These are phyloP conservation scores for Cornus florida DNA, from an alignment of 148 eudicot genomes.

Conservation along the genomic window DNA sequence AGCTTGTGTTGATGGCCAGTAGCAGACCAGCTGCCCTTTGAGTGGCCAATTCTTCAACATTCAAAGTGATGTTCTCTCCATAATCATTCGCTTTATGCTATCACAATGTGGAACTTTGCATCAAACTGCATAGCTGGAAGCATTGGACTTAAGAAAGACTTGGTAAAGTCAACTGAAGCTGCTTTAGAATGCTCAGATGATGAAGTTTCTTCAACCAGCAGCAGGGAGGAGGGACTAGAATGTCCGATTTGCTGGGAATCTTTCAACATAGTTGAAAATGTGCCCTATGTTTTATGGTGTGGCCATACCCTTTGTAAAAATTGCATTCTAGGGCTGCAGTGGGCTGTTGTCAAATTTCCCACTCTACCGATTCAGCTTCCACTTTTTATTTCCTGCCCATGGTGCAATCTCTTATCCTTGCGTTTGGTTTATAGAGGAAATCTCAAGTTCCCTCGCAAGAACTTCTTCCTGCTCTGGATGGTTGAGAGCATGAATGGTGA, in stretches of 20 bases:
- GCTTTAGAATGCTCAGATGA: slow-evolving; percentile 37
- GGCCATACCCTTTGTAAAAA: slow-evolving; percentile 55
- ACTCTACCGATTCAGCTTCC: slow-evolving; percentile 46
- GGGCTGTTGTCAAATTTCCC: slow-evolving; percentile 48
- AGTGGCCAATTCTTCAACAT: not conserved
- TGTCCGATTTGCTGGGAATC: slow-evolving; percentile 65
- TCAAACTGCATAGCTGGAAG: slow-evolving; percentile 40
- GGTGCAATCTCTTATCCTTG: slow-evolving; percentile 50
- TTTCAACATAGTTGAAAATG: slow-evolving; percentile 53
- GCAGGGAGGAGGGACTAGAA: slow-evolving; percentile 49
- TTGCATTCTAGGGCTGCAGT: slow-evolving; percentile 44
- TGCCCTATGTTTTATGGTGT: slow-evolving; percentile 58
- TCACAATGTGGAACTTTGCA: slow-evolving; percentile 45
- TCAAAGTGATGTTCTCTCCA: slow-evolving; percentile 3
- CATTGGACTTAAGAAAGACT: slow-evolving; percentile 22
- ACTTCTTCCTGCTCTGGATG: slow-evolving; percentile 60
- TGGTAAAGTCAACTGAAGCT: slow-evolving; percentile 21
- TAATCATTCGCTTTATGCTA: not conserved
- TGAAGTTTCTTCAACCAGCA: slow-evolving; percentile 30
- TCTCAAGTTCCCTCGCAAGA: slow-evolving; percentile 49
- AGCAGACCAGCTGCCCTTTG: not conserved
- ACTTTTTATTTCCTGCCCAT: slow-evolving; percentile 48
- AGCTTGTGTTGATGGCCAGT: not conserved
- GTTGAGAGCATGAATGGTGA: slow-evolving; percentile 55
- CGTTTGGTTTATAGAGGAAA: slow-evolving; percentile 38